These are phyloP conservation scores for Solanum sitiens DNA, from an alignment of 257 asterid species.

Conservation along the genomic window DNA sequence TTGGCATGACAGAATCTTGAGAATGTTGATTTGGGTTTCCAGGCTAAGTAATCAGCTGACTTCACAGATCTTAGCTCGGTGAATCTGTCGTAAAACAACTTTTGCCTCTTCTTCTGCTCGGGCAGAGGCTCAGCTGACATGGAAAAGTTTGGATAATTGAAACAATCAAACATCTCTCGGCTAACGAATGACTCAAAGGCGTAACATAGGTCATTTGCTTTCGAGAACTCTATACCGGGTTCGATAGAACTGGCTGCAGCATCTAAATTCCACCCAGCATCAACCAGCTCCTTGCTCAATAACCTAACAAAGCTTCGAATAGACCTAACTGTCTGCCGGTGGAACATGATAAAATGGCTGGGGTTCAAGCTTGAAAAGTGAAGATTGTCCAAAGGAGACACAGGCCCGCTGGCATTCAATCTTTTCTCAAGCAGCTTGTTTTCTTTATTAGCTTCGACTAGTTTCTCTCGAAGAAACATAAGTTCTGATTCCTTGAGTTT, in stretches of 20 bases:
- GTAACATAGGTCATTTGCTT: conserved; percentile 35
- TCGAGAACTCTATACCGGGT: conserved; percentile 44
- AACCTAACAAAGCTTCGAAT: conserved; percentile 47
- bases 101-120: conserved; percentile 8
- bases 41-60: conserved; percentile 42
- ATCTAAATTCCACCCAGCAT: conserved; percentile 67
- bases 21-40: conserved; percentile 71
- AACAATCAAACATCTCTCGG: conserved; percentile 66
- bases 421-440: conserved; percentile 52
- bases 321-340: conserved; percentile 39
- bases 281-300: conserved; percentile 49
- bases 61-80: conserved; percentile 40
- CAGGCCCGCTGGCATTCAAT: conserved; percentile 35
- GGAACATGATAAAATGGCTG: conserved; percentile 38
- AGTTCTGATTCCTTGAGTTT: conserved; percentile 79
- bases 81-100: conserved; percentile 35
- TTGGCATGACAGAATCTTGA: conserved; percentile 49
- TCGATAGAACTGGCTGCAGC: conserved; percentile 52
- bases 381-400: conserved; percentile 17
- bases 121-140: not conserved
- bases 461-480: conserved; percentile 56
- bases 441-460: conserved; percentile 45
- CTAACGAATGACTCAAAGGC: conserved; percentile 72
- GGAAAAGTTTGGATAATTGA: conserved; percentile 39
- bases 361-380: conserved; percentile 32